phyloP scores from a whole-genome alignment of 805 yeast species.

The Candida loeiensis region DNA sequence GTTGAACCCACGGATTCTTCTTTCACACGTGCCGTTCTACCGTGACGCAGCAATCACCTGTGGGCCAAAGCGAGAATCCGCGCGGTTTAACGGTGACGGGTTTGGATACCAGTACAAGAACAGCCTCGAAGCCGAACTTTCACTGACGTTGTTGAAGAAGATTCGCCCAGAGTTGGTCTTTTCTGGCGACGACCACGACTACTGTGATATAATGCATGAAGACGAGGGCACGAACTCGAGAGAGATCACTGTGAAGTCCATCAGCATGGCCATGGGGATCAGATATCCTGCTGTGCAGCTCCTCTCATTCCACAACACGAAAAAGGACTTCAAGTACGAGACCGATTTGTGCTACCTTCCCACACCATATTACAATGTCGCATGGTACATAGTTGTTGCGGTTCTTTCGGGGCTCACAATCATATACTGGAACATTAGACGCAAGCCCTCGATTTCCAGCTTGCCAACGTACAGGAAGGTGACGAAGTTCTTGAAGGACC shows the following conservation, averaged over 20 bases:
- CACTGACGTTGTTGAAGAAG: constrained; percentile 14
- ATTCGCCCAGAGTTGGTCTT: constrained; percentile 21
- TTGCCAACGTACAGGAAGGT: constrained; percentile 7
- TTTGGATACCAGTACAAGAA: constrained; percentile 27
- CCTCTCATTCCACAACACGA: constrained; percentile 19
- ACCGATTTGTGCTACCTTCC: constrained; percentile 46
- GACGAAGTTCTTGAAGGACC: constrained; percentile 1
- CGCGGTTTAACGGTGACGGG: constrained; percentile 12
- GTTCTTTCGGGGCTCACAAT: constrained; percentile 26
- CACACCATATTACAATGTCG: constrained; percentile 42
- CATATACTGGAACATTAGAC: constrained; percentile 27
- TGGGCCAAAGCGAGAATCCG: constrained; percentile 21
- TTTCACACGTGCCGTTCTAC: constrained; percentile 24
- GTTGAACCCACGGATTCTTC: constrained; percentile 19
- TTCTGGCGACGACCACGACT: constrained; percentile 55
- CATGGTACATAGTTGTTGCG: constrained; percentile 36
- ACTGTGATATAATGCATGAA: constrained; percentile 70
- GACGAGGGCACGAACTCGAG: constrained; percentile 16
- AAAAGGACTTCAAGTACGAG: constrained; percentile 20
- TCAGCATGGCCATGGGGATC: constrained; percentile 92
- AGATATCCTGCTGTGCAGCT: constrained; percentile 45
- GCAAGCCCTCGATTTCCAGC: neutral
- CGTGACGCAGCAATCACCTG: constrained; percentile 18
- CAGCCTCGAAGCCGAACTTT: constrained; percentile 16
- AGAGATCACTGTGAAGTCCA: constrained; percentile 85